These are phyloP conservation scores for Delonix regia DNA, from an alignment of 306 rosid species.

Conservation along the genomic window DNA sequence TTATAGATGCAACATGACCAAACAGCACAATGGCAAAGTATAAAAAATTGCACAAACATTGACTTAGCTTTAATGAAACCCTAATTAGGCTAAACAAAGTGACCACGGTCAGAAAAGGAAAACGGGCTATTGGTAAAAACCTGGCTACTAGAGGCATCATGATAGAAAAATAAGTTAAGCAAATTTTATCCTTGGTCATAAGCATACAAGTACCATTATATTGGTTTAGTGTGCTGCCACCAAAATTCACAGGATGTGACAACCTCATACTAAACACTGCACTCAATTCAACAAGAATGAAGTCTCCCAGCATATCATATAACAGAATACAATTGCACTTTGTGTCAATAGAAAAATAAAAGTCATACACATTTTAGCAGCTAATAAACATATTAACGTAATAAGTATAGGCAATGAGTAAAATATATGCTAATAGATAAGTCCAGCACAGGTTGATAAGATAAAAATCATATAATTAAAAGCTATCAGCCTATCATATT, in stretches of 20 bases:
- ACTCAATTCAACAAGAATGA: not conserved
- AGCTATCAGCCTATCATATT: not conserved
- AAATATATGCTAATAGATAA: not conserved
- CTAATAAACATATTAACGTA: not conserved
- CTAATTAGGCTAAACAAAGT: not conserved
- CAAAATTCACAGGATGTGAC: not conserved
- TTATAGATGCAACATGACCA: not conserved
- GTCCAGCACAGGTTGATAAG: not conserved
- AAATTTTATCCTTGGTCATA: not conserved
- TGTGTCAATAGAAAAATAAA: slow-evolving; percentile 12
- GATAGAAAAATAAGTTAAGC: not conserved
- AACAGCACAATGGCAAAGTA: not conserved
- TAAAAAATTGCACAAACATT: not conserved
- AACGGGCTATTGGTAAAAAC: not conserved
- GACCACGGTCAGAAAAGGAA: not conserved
- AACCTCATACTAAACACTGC: too few relatives aligned
- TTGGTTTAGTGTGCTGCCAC: not conserved
- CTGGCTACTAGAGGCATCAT: not conserved
- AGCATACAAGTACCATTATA: not conserved
- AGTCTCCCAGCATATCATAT: not conserved
- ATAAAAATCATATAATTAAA: not conserved
- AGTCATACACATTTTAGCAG: not conserved
- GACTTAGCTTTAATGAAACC: not conserved
- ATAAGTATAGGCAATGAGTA: not conserved
- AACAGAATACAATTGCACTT: not conserved